Base-by-base conservation (phyloP, 768 basidiomycete species). In the Psilocybe azurescens region DNA sequence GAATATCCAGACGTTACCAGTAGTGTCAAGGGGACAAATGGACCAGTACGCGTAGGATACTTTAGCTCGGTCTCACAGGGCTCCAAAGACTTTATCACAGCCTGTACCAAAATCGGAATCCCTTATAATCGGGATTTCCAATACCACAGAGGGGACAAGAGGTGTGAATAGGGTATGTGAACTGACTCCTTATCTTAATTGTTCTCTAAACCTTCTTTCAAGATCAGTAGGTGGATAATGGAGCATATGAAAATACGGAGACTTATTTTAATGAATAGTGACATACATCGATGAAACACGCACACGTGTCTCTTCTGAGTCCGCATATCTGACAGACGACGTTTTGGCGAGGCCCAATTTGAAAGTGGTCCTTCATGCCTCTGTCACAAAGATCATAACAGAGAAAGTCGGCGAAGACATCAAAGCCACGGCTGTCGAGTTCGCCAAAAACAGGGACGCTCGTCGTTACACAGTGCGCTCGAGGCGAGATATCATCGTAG, bases 281-380 rank as follows among this genome's bases (percentile, higher is more conserved):
- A 89, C 88, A 0, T 91, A 86, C 65, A 81, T 90, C 50, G 80
- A 87, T 61, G 64, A 78, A 29, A 75, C 69, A 1, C 77, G 81
- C 7, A 74, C 74, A 49, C 82, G 89, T 0, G 85, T 86, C 2
- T 84, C 88, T 5, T 78, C 85, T 1, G 87, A 90, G 67, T 71
- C 81, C 0, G 86, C 88, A 1, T 91, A 90, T 67, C 78, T 91
- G 36, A 88, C 89, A 0, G 72, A 78, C 0, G 77, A 84, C 0
- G 88, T 89, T 29, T 77, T 89, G 20, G 76, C 79, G 2, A 76
- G 89, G 38, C 81, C 83, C 3, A 91, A 91, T 64, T 79, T 91
- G 57, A 85, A 78, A 18, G 81, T 91, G 48, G 79, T 81, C 5
- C 79, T 83, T 7, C 71, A 79, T 52, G 83, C 84, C 0, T 78